Conservation (phyloP, 2,329 filamentous ascomycete species). For the Xylariaceae sp. region DNA sequence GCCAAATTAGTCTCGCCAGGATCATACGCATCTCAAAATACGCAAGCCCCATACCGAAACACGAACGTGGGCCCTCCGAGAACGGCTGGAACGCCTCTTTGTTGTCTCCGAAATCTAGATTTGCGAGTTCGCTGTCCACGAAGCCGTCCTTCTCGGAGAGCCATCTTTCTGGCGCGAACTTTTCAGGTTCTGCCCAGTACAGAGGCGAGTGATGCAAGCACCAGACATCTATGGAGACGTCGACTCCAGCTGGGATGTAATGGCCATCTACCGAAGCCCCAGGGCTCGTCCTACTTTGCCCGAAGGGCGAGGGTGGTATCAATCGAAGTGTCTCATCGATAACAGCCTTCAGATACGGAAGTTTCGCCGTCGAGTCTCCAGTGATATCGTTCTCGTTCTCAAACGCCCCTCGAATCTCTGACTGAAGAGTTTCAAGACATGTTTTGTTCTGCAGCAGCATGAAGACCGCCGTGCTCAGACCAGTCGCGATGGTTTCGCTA, state of each 20-base stretch:
- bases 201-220: not conserved
- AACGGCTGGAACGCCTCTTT: constrained; percentile 3
- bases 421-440: not conserved
- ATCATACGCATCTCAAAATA: constrained; percentile 2
- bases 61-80: not conserved
- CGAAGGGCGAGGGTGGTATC: not conserved
- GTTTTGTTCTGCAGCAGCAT: not conserved
- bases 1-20: not conserved
- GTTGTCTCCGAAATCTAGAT: not conserved
- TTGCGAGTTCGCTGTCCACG: not conserved
- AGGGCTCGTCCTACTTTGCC: not conserved
- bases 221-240: not conserved
- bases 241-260: not conserved
- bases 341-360: not conserved
- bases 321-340: constrained; percentile 1
- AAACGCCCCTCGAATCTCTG: not conserved
- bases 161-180: not conserved
- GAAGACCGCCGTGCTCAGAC: not conserved
- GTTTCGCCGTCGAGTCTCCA: not conserved
- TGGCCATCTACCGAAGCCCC: not conserved
- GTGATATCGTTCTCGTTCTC: not conserved
- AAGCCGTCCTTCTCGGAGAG: not conserved
- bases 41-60: not conserved
- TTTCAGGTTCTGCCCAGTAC: not conserved
- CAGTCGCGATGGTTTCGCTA: not conserved